Conservation (phyloP, 192 early-diverging fungal species). For the Backusella tuberculispora region DNA sequence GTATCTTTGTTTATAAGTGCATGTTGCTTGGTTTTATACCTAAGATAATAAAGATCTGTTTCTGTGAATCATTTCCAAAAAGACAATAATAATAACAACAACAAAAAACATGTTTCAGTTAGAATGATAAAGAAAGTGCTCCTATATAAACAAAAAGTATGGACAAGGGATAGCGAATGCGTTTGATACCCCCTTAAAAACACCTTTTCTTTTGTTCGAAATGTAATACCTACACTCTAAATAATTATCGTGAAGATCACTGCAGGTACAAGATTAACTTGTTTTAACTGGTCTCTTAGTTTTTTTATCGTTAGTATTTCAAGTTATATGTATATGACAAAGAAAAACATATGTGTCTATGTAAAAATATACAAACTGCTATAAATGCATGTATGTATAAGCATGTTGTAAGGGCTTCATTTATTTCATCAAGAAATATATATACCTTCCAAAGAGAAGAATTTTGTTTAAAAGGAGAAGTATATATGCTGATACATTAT, state of each 20-base stretch:
- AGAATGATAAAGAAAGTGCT: neutral
- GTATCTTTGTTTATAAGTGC: no score
- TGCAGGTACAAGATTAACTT: neutral
- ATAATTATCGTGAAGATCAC: neutral
- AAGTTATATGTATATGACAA: no score
- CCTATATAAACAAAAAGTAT: neutral
- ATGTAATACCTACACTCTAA: constrained; percentile 2
- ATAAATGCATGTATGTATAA: no score
- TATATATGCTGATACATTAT: no score
- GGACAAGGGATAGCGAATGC: neutral
- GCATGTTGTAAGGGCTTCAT: no score
- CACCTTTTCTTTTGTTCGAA: neutral
- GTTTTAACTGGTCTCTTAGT: neutral
- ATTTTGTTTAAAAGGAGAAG: neutral
- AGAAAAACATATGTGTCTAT: no score
- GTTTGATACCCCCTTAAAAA: neutral
- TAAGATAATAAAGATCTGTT: no score
- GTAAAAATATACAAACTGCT: no score
- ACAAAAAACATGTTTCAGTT: neutral
- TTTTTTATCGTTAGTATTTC: neutral
- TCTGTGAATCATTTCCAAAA: no score
- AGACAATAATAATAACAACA: neutral
- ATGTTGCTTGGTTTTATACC: no score
- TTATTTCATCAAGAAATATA: no score
- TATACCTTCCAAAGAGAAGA: neutral